Evolutionary conservation across 2,329 filamentous ascomycete genomes (phyloP), one percentile per base, ranked within the genome.

Genomic region (Reticulascus tulasneorum): DNA sequence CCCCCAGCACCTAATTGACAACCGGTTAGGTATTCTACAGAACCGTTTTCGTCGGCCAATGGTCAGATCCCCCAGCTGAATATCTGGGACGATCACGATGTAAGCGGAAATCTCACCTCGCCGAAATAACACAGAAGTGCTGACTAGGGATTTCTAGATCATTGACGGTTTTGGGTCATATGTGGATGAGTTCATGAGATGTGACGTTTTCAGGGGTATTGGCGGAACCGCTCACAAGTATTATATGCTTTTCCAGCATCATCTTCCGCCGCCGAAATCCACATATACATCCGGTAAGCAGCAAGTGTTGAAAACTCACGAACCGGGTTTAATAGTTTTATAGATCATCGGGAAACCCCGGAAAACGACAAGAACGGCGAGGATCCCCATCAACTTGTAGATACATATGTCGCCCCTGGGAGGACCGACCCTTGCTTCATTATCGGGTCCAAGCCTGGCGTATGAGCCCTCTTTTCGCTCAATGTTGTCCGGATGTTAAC

Each of bases 201-300:
- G 88, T 33, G 76, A 87, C 29, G 88, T 98, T 6, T 97, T 98
- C 61, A 84, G 85, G 28, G 93, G 93, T 15, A 79, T 98, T 38
- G 93, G 93, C 6, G 88, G 86, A 21, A 81, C 90, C 36, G 93
- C 93, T 2, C 94, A 93, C 71, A 98, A 98, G 62, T 97, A 97
- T 63, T 98, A 98, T 58, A 78, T 97, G 75, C 76, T 98, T 9
- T 98, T 98, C 63, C 93, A 98, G 64, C 93, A 98, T 50, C 91
- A 96, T 53, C 67, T 94, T 32, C 78, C 90, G 10, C 91, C 91
- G 2, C 89, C 91, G 0, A 69, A 75, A 44, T 90, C 86, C 20
- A 95, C 90, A 1, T 96, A 83, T 58, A 95, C 88, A 4, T 86
- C 86, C 2, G 84, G 85, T 71, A 46, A 43, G 50, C 31, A n/a